These are phyloP conservation scores for Phalaenopsis aphrodite DNA, from an alignment of 106 monocot species.

Conservation along the genomic window DNA sequence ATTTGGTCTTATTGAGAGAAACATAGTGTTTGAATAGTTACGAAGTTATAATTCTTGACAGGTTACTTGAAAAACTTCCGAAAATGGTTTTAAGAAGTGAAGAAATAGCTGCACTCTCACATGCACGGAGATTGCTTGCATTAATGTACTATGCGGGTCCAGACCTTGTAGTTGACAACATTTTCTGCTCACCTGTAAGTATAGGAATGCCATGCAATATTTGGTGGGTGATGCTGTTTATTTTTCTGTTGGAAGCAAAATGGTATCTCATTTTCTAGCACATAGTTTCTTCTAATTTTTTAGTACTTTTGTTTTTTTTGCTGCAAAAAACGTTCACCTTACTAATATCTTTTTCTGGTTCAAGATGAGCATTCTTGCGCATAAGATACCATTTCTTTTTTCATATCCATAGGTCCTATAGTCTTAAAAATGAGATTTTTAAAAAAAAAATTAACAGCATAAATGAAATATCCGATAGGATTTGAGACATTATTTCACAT, in stretches of 20 bases:
- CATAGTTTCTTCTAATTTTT: background rate
- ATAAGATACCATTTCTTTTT: background rate
- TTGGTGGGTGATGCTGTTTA: background rate
- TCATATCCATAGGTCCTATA: background rate
- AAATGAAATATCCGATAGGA: background rate
- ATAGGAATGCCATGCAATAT: background rate
- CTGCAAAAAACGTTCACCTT: background rate
- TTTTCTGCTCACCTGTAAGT: constrained; percentile 74
- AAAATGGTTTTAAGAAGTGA: constrained; percentile 71
- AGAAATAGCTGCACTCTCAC: constrained; percentile 56
- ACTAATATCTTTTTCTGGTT: background rate
- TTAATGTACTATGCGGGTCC: constrained; percentile 89
- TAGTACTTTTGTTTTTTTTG: background rate
- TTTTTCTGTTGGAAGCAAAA: background rate
- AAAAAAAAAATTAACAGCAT: background rate
- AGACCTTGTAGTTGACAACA: constrained; percentile 50
- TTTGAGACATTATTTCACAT: too few relatives aligned
- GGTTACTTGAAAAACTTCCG: constrained; percentile 61
- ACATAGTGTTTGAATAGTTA: background rate
- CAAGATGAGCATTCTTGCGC: background rate
- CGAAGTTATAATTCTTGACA: constrained; percentile 25
- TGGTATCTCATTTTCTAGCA: background rate
- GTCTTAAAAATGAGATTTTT: background rate
- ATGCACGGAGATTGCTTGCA: constrained; percentile 70
- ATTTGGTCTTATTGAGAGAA: constrained; percentile 10